Conservation (phyloP, 192 early-diverging fungal genomes). For the Coemansia sp. region DNA sequence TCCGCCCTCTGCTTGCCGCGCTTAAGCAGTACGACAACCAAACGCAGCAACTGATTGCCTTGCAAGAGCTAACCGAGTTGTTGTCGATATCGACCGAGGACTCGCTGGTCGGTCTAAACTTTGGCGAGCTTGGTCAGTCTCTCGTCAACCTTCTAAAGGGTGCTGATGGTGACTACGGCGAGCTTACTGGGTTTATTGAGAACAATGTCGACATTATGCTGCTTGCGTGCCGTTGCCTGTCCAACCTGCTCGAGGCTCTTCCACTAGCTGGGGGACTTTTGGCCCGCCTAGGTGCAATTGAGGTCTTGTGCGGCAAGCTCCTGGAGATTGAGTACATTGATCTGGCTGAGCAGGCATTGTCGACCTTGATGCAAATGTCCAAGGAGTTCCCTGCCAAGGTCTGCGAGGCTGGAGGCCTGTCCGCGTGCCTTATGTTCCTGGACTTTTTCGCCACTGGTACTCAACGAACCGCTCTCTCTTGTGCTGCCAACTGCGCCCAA, state of each 20-base stretch:
- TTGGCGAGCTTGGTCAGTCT: conserved; percentile 66
- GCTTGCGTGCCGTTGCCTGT: conserved; percentile 86
- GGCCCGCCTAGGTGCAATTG: conserved; percentile 66
- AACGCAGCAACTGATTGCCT: conserved; percentile 74
- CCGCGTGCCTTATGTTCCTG: conserved; percentile 76
- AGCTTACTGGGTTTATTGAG: conserved; percentile 11
- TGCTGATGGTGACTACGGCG: conserved; percentile 31
- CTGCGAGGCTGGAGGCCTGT: conserved; percentile 68
- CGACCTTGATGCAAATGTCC: conserved; percentile 73
- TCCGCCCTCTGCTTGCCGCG: conserved; percentile 61
- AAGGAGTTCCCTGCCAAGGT: conserved; percentile 23
- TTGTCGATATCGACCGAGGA: conserved; percentile 79
- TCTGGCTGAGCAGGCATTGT: conserved; percentile 84
- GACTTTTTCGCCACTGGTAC: conserved; percentile 89
- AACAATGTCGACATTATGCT: conserved; percentile 78
- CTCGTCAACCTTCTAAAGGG: conserved; percentile 65
- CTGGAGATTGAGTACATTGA: conserved; percentile 90
- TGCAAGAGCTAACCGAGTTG: conserved; percentile 81
- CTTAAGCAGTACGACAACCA: conserved; percentile 61
- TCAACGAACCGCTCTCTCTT: conserved; percentile 78
- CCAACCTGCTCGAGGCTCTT: conserved; percentile 87
- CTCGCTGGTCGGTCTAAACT: conserved; percentile 62
- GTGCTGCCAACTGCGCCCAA: conserved; percentile 68
- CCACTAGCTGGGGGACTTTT: conserved; percentile 66
- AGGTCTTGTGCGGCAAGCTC: conserved; percentile 73